Base-by-base conservation (phyloP, 306 rosid genomes). In the Begonia loranthoides region DNA sequence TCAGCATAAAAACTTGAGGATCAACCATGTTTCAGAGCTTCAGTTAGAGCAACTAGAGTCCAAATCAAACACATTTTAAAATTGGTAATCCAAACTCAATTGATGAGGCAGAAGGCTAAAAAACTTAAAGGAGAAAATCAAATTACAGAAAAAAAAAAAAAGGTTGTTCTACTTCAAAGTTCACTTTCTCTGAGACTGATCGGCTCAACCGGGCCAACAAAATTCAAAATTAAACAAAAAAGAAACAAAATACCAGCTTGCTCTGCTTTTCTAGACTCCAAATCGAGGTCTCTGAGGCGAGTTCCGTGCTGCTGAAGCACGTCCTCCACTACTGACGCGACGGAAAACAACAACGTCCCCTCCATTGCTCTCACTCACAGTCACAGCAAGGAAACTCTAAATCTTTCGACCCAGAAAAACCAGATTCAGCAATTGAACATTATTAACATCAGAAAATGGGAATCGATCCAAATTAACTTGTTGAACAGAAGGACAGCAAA, bases 221-320 rank as follows among this genome's bases (percentile, higher is more conserved):
- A 41, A 21, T 13, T 13, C 15, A 44, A 49, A 50, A 59, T 0
- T 2, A 14, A 58, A 14, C 17, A 16, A 8, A 13, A 16, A 52
- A 9, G 8, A 10, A 16, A 60, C 13, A 9, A 52, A 50, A 40
- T 77, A 90, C 97, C 97, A 41, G 83, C 85, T 85, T 90, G 90
- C 73, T 90, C 80, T 2, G 95, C 82, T 74, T 73, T 80, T 41
- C 95, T 74, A 28, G 72, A 82, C 57, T 78, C 92, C 68, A 82
- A 82, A 78, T 85, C 90, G 49, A 90, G 85, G 68, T 71, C 90
- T 44, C 81, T 65, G 72, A 54, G 71, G 13, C 83, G 76, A 69
- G 57, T 63, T 11, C 92, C 86, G 15, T 90, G 94, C 58, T 80
- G 94, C 52, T 82, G 92, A 51, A 90, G 97, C 58, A 90, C 94